phyloP scores from a whole-genome alignment of 805 yeast genomes.

The Wickerhamiella lipophila region DNA sequence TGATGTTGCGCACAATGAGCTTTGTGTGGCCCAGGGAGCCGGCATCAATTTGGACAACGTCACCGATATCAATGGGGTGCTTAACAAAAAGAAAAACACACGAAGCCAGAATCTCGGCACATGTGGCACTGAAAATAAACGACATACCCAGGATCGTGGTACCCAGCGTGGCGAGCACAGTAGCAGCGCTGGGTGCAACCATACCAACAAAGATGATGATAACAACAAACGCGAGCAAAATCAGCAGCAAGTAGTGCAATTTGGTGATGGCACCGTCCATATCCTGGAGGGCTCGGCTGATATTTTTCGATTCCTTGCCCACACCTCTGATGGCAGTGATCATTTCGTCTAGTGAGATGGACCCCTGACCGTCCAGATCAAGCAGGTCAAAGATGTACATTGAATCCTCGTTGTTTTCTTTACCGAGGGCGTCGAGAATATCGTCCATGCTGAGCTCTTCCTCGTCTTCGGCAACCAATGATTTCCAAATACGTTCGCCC shows the following conservation, averaged over 20 bases:
- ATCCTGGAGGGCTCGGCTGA: conserved; percentile 29
- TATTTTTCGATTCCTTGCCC: conserved; percentile 28
- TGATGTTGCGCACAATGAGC: conserved; percentile 26
- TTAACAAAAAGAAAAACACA: conserved; percentile 32
- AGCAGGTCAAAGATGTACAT: conserved; percentile 26
- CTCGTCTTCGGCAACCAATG: conserved; percentile 31
- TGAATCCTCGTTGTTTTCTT: conserved; percentile 25
- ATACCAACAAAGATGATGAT: conserved; percentile 31
- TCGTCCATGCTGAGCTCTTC: conserved; percentile 27
- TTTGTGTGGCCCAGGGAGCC: conserved; percentile 19
- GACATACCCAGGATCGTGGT: conserved; percentile 31
- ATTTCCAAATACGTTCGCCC: conserved; percentile 32
- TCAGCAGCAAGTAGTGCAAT: conserved; percentile 29
- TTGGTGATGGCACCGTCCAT: conserved; percentile 32
- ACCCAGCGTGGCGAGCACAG: conserved; percentile 33
- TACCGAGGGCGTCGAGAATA: conserved; percentile 27
- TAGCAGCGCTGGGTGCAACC: conserved; percentile 31
- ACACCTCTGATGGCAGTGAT: conserved; percentile 25
- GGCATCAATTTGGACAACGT: conserved; percentile 25
- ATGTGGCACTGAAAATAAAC: conserved; percentile 29
- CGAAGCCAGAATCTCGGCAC: conserved; percentile 31
- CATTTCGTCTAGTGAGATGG: conserved; percentile 30
- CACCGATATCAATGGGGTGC: conserved; percentile 35
- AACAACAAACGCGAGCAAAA: conserved; percentile 26
- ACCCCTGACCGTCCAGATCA: conserved; percentile 29